Conservation (phyloP, 441 rosid species). For the Croton setiger region DNA sequence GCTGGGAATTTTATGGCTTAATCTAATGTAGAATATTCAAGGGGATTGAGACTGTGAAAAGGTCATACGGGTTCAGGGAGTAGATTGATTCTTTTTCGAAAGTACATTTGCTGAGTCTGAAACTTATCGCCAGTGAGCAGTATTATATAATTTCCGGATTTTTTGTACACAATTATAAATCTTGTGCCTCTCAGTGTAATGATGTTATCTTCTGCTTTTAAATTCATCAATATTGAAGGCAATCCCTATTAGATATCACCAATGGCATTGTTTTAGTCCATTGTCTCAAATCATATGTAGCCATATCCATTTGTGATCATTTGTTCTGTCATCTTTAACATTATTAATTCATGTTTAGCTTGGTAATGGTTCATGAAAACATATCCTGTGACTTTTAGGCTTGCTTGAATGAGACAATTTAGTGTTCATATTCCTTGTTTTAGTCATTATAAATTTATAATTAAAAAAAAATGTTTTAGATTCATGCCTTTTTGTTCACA, state of each 20-base stretch:
- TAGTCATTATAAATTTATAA: background rate
- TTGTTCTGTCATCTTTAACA: background rate
- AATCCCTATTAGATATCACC: background rate
- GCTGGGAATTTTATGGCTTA: background rate
- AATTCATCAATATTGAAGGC: background rate
- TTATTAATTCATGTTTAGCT: slow-evolving; percentile 3
- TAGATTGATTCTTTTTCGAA: background rate
- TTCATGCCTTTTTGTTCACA: slow-evolving; percentile 3
- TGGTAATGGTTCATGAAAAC: background rate
- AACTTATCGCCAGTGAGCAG: background rate
- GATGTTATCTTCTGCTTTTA: background rate
- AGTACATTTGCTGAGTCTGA: background rate
- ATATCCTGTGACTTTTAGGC: background rate
- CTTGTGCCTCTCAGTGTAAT: background rate
- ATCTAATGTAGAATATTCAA: background rate
- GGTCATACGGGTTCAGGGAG: background rate
- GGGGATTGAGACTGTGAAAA: background rate
- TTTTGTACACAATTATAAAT: background rate
- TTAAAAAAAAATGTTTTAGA: slow-evolving; percentile 12
- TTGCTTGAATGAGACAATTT: background rate
- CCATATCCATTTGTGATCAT: background rate
- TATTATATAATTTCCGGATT: background rate
- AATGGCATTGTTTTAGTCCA: background rate
- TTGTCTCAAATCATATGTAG: background rate
- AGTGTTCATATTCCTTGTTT: background rate